Evolutionary conservation across 1,139 yeast species (phyloP).

Genomic region (Yamadazyma diospyri): DNA sequence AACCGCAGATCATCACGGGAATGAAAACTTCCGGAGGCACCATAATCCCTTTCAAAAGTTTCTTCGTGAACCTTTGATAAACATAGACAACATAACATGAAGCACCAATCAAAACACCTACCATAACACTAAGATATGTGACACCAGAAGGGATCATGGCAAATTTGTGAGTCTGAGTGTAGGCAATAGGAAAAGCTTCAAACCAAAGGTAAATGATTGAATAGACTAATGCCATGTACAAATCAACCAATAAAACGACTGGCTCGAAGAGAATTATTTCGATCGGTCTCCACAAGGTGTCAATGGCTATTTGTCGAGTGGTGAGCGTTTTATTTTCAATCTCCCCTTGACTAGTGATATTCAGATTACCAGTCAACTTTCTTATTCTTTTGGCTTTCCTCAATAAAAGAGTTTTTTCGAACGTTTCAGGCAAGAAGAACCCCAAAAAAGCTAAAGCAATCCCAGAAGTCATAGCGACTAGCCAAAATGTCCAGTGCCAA

Average conservation of each 20-base stretch:
- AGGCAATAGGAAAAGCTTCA: neutral
- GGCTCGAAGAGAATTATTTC: neutral
- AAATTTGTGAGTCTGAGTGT: neutral
- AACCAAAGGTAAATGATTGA: neutral
- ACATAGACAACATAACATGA: too few species aligned
- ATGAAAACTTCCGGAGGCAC: slow-evolving; percentile 40
- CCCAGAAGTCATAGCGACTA: too few species aligned
- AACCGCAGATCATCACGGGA: slow-evolving; percentile 44
- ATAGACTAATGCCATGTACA: neutral
- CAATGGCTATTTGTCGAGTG: neutral
- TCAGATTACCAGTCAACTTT: slow-evolving; percentile 38
- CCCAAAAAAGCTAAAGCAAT: slow-evolving; percentile 29
- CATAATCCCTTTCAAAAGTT: slow-evolving; percentile 19
- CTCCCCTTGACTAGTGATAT: slow-evolving; percentile 14
- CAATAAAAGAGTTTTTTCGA: slow-evolving; percentile 38
- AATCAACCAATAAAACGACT: neutral
- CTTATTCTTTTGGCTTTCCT: slow-evolving; percentile 47
- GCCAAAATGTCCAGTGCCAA: too few species aligned
- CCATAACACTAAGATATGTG: neutral
- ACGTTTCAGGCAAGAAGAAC: slow-evolving; percentile 50
- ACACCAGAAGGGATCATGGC: neutral
- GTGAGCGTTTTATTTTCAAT: neutral
- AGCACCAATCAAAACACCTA: neutral
- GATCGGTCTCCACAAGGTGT: neutral
- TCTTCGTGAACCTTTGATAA: slow-evolving; percentile 19